Conservation (phyloP, 202 grass and related monocot genomes). For the Cymbopogon flexuosus region DNA sequence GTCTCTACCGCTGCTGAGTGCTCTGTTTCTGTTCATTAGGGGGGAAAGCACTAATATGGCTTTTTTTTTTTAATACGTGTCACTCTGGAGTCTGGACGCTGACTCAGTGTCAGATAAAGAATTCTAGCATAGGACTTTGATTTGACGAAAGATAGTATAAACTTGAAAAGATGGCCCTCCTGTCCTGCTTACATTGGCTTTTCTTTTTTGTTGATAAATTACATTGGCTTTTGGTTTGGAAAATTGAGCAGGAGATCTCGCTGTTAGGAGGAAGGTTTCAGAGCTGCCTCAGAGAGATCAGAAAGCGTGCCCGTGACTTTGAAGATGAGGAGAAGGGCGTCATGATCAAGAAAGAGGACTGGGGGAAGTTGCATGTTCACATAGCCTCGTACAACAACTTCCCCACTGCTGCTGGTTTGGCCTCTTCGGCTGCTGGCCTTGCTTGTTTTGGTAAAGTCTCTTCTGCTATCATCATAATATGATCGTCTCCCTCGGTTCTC, state of each 20-base stretch:
- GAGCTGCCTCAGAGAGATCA: slow-evolving; percentile 79
- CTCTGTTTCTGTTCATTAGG: background rate
- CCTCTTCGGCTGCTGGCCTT: slow-evolving; percentile 89
- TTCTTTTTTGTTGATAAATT: too few relatives aligned
- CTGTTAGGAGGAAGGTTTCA: slow-evolving; percentile 69
- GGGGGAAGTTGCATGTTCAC: slow-evolving; percentile 73
- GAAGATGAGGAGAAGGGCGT: slow-evolving; percentile 54
- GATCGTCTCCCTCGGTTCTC: background rate
- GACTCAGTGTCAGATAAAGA: background rate
- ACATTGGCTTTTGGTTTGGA: slow-evolving; percentile 8
- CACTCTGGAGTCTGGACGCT: too few relatives aligned
- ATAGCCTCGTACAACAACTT: slow-evolving; percentile 94
- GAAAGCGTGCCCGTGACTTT: slow-evolving; percentile 58
- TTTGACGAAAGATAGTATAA: background rate
- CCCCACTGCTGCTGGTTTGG: slow-evolving; percentile 84
- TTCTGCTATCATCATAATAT: background rate
- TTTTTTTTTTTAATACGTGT: too few relatives aligned
- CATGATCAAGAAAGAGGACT: slow-evolving; percentile 76
- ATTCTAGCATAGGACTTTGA: background rate
- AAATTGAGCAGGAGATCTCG: slow-evolving; percentile 66
- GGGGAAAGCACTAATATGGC: too few relatives aligned
- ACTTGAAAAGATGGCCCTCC: background rate
- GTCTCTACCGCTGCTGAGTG: background rate
- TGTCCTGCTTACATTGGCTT: too few relatives aligned
- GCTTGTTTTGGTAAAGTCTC: slow-evolving; percentile 70